Evolutionary conservation across 1,284 basidiomycete species (phyloP).

Genomic region (Apiotrichum domesticum): DNA sequence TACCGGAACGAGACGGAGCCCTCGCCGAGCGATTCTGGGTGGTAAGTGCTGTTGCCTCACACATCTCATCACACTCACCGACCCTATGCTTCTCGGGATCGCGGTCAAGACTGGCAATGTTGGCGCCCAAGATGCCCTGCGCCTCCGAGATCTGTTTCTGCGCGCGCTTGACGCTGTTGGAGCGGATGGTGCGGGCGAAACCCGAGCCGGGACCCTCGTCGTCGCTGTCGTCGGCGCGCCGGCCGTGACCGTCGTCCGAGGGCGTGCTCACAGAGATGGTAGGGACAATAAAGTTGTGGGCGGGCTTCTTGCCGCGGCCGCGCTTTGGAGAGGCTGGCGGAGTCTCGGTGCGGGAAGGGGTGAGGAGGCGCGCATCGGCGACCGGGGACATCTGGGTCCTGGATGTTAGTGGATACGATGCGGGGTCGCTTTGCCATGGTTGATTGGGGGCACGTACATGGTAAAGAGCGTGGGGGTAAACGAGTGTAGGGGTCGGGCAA

Average conservation of each 20-base stretch:
- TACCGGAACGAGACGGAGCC: not conserved
- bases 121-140: not conserved
- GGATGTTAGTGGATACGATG: not conserved
- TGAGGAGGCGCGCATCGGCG: not conserved
- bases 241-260: not conserved
- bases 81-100: not conserved
- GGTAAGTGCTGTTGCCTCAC: no score
- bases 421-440: no score
- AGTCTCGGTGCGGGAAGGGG: not conserved
- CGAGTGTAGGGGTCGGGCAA: no score
- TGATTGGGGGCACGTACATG: no score
- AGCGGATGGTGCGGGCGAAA: not conserved
- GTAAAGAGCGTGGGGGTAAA: no score
- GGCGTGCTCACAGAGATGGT: not conserved
- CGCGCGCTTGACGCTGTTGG: not conserved
- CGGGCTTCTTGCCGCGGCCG: not conserved
- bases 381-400: not conserved
- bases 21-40: not conserved
- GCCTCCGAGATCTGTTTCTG: conserved; percentile 1
- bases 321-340: not conserved
- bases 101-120: not conserved
- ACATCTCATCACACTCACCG: not conserved
- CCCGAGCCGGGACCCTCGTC: not conserved
- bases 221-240: not conserved
- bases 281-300: not conserved